Evolutionary conservation across 75 land plant species (phyloP).

Genomic region (Sequoiadendron giganteum): DNA sequence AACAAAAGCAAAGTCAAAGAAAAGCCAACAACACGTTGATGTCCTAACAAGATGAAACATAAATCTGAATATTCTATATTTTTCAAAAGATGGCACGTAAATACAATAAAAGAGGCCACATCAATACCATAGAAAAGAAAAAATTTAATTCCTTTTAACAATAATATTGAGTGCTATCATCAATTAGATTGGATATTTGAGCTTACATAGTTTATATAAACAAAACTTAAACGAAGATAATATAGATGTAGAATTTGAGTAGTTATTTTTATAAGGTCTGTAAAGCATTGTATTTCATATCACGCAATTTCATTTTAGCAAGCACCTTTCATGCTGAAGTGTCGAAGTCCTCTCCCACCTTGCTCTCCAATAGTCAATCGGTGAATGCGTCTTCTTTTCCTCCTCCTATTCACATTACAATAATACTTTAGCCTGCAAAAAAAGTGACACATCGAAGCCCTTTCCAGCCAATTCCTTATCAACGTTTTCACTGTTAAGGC

Average conservation of each 20-base stretch:
- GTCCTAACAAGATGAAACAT: background rate
- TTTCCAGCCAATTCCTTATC: constrained; percentile 31
- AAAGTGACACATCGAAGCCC: background rate
- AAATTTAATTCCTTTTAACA: background rate
- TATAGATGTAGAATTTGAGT: background rate
- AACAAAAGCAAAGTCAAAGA: background rate
- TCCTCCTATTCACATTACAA: constrained; percentile 28
- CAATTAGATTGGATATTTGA: background rate
- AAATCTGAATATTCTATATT: background rate
- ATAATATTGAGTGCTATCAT: background rate
- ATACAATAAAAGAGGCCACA: background rate
- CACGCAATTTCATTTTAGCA: background rate
- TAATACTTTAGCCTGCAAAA: background rate
- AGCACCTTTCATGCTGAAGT: constrained; percentile 92
- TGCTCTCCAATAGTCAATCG: constrained; percentile 63
- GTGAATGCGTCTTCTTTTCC: constrained; percentile 79
- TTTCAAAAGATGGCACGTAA: background rate
- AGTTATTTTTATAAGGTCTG: background rate
- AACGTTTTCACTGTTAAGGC: constrained; percentile 4
- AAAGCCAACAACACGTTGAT: background rate
- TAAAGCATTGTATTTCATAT: background rate
- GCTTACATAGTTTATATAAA: background rate
- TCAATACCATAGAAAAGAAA: background rate
- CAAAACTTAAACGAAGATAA: background rate
- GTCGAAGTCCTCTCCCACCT: constrained; percentile 80